phyloP scores from a whole-genome alignment of 495 filamentous ascomycete genomes.

The Aspergillus sclerotioniger region DNA sequence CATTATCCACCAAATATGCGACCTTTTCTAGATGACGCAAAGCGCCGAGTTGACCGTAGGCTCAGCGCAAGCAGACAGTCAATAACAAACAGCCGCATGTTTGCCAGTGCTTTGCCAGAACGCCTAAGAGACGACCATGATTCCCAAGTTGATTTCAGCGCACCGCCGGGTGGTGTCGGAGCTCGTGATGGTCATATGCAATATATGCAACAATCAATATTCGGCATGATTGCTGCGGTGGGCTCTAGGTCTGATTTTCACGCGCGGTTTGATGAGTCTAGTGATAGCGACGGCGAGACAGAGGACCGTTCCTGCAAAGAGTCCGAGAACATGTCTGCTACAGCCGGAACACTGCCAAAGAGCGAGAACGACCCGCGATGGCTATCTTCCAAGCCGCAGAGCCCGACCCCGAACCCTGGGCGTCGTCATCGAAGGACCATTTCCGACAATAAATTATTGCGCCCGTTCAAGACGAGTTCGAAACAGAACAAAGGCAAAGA shows the following conservation, averaged over 20 bases:
- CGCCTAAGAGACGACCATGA: constrained; percentile 72
- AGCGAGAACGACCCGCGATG: constrained; percentile 2
- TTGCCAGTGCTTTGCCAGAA: constrained; percentile 73
- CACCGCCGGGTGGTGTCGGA: constrained; percentile 43
- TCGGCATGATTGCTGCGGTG: constrained; percentile 90
- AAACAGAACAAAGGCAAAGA: constrained; percentile 25
- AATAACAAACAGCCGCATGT: constrained; percentile 44
- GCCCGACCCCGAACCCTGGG: constrained; percentile 28
- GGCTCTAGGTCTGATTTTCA: constrained; percentile 78
- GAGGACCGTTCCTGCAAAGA: constrained; percentile 20
- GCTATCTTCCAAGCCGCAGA: constrained; percentile 2
- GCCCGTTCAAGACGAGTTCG: constrained; percentile 54
- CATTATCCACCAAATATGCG: constrained; percentile 25
- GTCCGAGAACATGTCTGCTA: constrained; percentile 14
- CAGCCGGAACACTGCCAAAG: constrained; percentile 10
- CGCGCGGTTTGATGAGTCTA: constrained; percentile 76
- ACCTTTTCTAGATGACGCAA: constrained; percentile 33
- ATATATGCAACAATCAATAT: constrained; percentile 92
- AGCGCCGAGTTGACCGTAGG: constrained; percentile 30
- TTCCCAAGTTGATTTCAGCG: constrained; percentile 69
- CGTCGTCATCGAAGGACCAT: constrained; percentile 54
- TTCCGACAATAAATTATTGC: constrained; percentile 60
- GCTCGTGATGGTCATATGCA: constrained; percentile 43
- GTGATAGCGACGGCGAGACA: constrained; percentile 71
- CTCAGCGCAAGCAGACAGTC: constrained; percentile 36